A percentile compares a stretch with the other conserved stretches of the same genome.
Conservation (phyloP, 1,284 basidiomycete genomes). For the Ustilago cynodontis region DNA sequence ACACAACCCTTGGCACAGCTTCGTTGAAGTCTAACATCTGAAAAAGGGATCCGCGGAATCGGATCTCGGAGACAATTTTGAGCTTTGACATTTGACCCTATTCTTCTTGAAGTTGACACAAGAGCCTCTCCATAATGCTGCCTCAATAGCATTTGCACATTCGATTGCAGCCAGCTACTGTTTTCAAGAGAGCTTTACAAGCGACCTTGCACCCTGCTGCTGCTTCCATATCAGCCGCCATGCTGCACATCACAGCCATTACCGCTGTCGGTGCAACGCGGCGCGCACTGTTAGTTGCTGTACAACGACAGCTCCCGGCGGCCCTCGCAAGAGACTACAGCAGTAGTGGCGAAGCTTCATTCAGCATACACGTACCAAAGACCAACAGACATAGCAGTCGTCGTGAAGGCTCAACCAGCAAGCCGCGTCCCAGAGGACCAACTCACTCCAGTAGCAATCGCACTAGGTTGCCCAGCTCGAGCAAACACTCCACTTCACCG, state of each 20-base stretch:
- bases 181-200: not conserved
- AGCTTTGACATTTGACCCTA: not conserved
- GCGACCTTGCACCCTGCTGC: not conserved
- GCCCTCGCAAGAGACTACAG: slow-evolving; percentile 10
- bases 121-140: not conserved
- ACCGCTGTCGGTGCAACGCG: slow-evolving; percentile 27
- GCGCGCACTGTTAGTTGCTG: slow-evolving; percentile 10
- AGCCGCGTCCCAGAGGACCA: not conserved
- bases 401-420: not conserved
- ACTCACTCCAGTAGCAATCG: not conserved
- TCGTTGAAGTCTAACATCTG: not conserved
- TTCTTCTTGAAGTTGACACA: slow-evolving; percentile 1
- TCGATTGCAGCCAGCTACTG: not conserved
- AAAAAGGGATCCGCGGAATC: slow-evolving; percentile 2
- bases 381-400: slow-evolving; percentile 4
- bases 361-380: slow-evolving; percentile 29
- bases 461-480: slow-evolving; percentile 2
- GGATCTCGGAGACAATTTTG: slow-evolving; percentile 4
- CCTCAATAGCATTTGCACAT: not conserved
- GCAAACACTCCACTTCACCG: not conserved
- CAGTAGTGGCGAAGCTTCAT: slow-evolving; percentile 18
- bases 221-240: not conserved
- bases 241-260: slow-evolving; percentile 27
- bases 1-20: slow-evolving; percentile 4
- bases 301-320: not conserved